These are phyloP conservation scores for Chrysanthemum lavandulifolium DNA, from an alignment of 129 eudicot species.

Conservation along the genomic window DNA sequence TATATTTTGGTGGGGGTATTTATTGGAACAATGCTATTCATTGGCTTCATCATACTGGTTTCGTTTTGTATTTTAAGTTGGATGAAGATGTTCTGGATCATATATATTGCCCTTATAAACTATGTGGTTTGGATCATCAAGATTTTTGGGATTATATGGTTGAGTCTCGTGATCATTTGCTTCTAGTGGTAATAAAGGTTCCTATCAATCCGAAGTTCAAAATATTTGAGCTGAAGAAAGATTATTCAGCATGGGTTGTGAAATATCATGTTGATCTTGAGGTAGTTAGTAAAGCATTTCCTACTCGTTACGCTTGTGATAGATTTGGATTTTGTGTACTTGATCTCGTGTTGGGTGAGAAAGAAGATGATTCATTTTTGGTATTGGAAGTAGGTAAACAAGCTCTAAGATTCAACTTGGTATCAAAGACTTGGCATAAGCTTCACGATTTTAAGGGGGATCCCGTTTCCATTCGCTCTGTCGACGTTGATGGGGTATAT, in stretches of 20 bases:
- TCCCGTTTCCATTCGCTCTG: not conserved
- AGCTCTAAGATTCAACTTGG: slow-evolving; percentile 17
- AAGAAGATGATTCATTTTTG: slow-evolving; percentile 18
- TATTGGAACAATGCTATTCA: slow-evolving; percentile 31
- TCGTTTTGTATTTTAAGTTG: slow-evolving; percentile 15
- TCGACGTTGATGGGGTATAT: not conserved
- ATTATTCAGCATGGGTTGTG: slow-evolving; percentile 40
- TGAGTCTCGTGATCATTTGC: slow-evolving; percentile 39
- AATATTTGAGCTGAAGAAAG: slow-evolving; percentile 43
- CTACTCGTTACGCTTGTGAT: not conserved
- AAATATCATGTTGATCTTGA: slow-evolving; percentile 44
- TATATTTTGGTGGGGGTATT: too few relatives aligned
- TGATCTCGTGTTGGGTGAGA: slow-evolving; percentile 17
- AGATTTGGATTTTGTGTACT: not conserved
- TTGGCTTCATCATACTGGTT: slow-evolving; percentile 20
- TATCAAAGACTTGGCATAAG: slow-evolving; percentile 8
- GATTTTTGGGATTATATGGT: not conserved
- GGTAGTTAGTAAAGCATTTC: not conserved
- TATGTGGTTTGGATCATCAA: slow-evolving; percentile 2
- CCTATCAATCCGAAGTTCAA: slow-evolving; percentile 17
- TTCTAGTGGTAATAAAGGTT: slow-evolving; percentile 24
- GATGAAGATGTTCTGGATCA: slow-evolving; percentile 20
- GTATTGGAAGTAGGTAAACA: slow-evolving; percentile 4
- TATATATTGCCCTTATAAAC: slow-evolving; percentile 6
- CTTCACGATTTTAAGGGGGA: not conserved